Evolutionary conservation across 345 rosid species (phyloP).

Genomic region (Eucalyptus curtisii): DNA sequence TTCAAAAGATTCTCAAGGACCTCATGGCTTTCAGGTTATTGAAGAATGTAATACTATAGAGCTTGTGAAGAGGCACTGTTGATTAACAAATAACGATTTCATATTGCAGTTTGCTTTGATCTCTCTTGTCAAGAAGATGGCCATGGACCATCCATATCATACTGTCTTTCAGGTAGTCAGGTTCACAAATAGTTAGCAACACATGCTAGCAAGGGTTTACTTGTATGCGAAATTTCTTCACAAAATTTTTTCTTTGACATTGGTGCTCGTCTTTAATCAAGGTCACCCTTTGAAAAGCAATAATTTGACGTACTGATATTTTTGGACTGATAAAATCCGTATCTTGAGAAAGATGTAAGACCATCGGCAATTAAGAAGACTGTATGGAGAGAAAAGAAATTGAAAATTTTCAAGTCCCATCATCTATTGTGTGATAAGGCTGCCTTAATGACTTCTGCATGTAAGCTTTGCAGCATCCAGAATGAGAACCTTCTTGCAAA

Average conservation of each 20-base stretch:
- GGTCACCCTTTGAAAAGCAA: neutral
- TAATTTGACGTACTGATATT: neutral
- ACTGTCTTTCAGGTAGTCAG: conserved; percentile 72
- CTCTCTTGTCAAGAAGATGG: conserved; percentile 93
- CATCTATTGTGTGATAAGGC: neutral
- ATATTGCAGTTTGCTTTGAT: conserved; percentile 73
- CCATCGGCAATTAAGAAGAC: neutral
- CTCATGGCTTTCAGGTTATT: conserved; percentile 72
- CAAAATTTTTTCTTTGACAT: neutral
- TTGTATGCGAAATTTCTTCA: neutral
- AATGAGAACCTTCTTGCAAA: neutral
- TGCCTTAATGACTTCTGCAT: neutral
- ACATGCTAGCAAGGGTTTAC: neutral
- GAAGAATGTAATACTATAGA: neutral
- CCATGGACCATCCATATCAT: conserved; percentile 95
- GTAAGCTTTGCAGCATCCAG: neutral
- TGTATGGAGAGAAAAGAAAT: neutral
- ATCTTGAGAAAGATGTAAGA: neutral
- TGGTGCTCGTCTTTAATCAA: neutral
- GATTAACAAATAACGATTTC: conserved; percentile 11
- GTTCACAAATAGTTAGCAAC: neutral
- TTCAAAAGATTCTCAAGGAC: conserved; percentile 57
- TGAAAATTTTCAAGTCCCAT: neutral
- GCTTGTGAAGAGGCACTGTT: neutral
- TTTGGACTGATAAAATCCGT: neutral